A percentile compares a stretch with the other conserved stretches of the same genome.
These are phyloP conservation scores for Calophaca sinica DNA, from an alignment of 306 rosid species.

Conservation along the genomic window DNA sequence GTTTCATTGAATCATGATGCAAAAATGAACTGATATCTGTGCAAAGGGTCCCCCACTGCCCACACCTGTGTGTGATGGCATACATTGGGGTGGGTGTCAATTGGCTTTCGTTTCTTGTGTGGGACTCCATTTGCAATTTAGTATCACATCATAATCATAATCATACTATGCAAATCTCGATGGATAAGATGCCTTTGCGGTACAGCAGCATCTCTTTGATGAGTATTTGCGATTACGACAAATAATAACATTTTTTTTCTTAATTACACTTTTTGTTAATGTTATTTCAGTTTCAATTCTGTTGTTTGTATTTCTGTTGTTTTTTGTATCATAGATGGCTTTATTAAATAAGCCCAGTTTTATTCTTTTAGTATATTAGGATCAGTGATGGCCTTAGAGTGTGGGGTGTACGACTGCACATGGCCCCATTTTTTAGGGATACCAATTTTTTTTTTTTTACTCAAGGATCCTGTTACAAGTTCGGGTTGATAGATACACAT, in stretches of 20 bases:
- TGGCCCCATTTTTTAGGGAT: too few species aligned
- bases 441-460: too few species aligned
- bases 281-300: too few species aligned
- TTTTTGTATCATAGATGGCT: too few species aligned
- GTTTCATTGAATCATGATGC: constrained; percentile 56
- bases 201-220: not conserved
- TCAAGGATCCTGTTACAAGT: too few species aligned
- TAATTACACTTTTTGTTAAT: too few species aligned
- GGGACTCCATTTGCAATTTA: constrained; percentile 43
- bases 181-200: constrained; percentile 31
- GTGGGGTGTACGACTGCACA: too few species aligned
- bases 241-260: not conserved
- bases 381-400: too few species aligned
- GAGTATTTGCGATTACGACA: constrained; percentile 14
- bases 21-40: constrained; percentile 13
- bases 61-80: constrained; percentile 34
- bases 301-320: too few species aligned
- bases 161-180: constrained; percentile 8
- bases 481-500: too few species aligned
- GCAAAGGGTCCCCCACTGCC: constrained; percentile 55
- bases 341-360: too few species aligned
- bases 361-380: too few species aligned
- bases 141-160: constrained; percentile 13
- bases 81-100: constrained; percentile 46
- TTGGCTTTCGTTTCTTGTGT: constrained; percentile 37